A percentile compares a stretch with the other conserved stretches of the same genome.
These are phyloP conservation scores for Aegilops umbellulata DNA, from an alignment of 176 grass and related monocot genomes.

Conservation along the genomic window DNA sequence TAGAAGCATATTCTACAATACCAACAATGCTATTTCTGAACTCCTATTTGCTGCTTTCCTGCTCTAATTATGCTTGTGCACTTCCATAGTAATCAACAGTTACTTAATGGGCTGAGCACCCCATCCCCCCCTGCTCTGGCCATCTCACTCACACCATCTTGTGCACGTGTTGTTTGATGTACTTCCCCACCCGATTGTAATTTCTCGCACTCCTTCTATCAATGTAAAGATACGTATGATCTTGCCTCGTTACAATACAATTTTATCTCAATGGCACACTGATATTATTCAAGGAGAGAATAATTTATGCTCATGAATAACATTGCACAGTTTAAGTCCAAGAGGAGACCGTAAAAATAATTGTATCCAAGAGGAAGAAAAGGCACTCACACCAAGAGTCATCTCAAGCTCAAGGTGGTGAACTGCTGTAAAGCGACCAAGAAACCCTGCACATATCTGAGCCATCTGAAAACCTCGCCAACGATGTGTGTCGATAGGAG, in stretches of 20 bases:
- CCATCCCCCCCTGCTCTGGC: no score
- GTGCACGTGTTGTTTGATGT: no score
- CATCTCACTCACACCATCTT: no score
- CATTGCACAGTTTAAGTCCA: background rate
- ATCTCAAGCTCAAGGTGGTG: background rate
- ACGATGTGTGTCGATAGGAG: background rate
- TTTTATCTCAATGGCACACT: background rate
- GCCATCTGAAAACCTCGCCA: no score
- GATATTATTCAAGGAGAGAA: background rate
- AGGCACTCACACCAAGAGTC: background rate
- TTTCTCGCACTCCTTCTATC: background rate
- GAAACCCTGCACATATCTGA: background rate
- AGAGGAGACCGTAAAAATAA: background rate
- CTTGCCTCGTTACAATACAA: background rate
- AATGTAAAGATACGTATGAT: background rate
- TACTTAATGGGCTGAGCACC: no score
- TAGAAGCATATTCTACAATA: no score
- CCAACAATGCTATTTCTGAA: no score
- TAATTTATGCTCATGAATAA: background rate
- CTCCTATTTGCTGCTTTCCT: background rate
- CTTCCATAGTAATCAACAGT: background rate
- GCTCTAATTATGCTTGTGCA: background rate
- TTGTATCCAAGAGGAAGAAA: background rate
- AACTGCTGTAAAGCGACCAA: background rate
- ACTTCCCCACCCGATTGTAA: background rate